phyloP scores from a whole-genome alignment of 306 rosid species.

The Acacia acuminata region DNA sequence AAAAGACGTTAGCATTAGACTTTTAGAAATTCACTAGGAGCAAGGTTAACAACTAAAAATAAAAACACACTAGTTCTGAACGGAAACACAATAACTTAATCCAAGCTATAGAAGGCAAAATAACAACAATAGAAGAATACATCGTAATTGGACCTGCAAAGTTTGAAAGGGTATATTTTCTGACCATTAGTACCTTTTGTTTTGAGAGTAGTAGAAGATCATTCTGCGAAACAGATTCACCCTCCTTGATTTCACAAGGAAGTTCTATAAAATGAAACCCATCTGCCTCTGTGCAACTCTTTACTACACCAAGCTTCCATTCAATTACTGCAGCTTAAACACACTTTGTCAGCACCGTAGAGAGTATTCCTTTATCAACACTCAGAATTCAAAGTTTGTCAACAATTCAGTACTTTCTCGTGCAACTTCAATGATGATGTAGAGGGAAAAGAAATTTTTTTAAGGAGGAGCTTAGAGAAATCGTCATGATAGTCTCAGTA shows the following conservation, averaged over 20 bases:
- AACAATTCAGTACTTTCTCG: background rate
- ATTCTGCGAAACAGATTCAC: constrained; percentile 60
- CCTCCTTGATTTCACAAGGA: constrained; percentile 40
- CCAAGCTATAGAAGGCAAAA: background rate
- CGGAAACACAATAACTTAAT: constrained; percentile 3
- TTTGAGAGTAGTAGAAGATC: constrained; percentile 84
- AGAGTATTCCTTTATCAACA: constrained; percentile 6
- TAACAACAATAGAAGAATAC: background rate
- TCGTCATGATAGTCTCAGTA: background rate
- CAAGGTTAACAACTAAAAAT: background rate
- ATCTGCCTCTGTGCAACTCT: constrained; percentile 60
- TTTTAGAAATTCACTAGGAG: background rate
- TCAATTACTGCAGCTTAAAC: constrained; percentile 51
- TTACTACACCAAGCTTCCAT: constrained; percentile 67
- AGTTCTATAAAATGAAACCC: constrained; percentile 76
- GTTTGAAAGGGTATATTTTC: constrained; percentile 19
- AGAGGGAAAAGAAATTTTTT: background rate
- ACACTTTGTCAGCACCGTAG: constrained; percentile 20
- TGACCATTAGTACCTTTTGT: constrained; percentile 55
- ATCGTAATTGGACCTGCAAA: background rate
- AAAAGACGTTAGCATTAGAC: background rate
- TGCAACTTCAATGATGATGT: background rate
- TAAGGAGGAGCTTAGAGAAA: background rate
- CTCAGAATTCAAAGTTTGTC: constrained; percentile 3
- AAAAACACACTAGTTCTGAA: constrained; percentile 16